phyloP scores from a whole-genome alignment of 2,329 filamentous ascomycete species.

The Capronia epimyces region DNA sequence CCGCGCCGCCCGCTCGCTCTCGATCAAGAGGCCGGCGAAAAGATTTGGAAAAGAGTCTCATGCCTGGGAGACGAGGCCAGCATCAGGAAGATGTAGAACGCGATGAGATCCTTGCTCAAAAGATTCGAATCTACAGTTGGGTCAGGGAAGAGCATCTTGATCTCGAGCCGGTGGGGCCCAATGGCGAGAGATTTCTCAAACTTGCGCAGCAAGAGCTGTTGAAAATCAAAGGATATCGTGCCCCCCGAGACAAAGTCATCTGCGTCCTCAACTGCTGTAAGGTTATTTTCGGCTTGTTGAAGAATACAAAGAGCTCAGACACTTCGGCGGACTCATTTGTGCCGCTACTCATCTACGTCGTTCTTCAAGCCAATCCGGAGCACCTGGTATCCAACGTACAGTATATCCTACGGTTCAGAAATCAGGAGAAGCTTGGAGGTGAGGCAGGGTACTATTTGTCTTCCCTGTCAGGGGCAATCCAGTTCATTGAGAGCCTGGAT shows the following conservation, averaged over 20 bases:
- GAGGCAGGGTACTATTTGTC: constrained; percentile 98
- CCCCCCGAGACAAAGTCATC: constrained; percentile 97
- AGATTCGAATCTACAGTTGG: constrained; percentile 96
- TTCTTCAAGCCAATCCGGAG: constrained; percentile 88
- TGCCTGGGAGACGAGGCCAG: constrained; percentile 82
- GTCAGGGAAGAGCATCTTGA: constrained; percentile 88
- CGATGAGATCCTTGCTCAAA: constrained; percentile 92
- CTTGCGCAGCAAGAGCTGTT: constrained; percentile 90
- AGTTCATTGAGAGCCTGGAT: constrained; percentile 95
- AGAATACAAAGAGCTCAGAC: constrained; percentile 79
- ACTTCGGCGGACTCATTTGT: constrained; percentile 96
- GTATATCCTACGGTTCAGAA: constrained; percentile 93
- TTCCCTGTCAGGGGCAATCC: constrained; percentile 77
- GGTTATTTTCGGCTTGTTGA: constrained; percentile 92
- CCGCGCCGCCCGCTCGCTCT: constrained; percentile 59
- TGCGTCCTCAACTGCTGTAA: constrained; percentile 98
- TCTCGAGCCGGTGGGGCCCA: constrained; percentile 76
- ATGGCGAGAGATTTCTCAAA: constrained; percentile 78
- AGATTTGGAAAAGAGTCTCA: constrained; percentile 62
- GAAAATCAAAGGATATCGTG: constrained; percentile 94
- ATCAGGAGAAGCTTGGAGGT: constrained; percentile 94
- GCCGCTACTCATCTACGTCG: constrained; percentile 89
- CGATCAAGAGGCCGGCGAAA: constrained; percentile 62
- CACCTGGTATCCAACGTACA: constrained; percentile 96
- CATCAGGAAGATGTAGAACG: constrained; percentile 97